Percentiles rank a stretch among this genome's conserved stretches.
These are phyloP conservation scores for Angomonas deanei DNA, from an alignment of 208 protist species.

Conservation along the genomic window DNA sequence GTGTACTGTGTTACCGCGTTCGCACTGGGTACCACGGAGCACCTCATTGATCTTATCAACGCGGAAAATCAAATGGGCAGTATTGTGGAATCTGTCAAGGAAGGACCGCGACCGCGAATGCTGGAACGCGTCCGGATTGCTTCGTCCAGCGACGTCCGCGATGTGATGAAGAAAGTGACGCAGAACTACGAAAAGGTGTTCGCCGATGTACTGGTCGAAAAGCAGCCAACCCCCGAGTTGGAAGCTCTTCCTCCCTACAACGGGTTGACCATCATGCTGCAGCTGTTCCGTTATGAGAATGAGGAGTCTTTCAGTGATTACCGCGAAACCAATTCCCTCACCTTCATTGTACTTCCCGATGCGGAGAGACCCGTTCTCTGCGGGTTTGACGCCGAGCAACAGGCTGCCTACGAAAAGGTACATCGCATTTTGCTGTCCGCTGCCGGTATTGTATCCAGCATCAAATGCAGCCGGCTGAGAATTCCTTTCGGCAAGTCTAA, in stretches of 20 bases:
- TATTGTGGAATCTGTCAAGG: constrained; percentile 86
- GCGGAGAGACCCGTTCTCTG: constrained; percentile 83
- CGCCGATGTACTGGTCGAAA: constrained; percentile 63
- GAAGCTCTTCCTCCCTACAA: constrained; percentile 84
- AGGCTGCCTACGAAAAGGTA: constrained; percentile 68
- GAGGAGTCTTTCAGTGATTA: constrained; percentile 55
- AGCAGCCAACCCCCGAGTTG: constrained; percentile 70
- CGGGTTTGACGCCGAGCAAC: constrained; percentile 64
- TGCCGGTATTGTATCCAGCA: constrained; percentile 81
- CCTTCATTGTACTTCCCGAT: constrained; percentile 79
- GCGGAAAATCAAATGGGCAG: constrained; percentile 71
- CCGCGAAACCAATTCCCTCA: constrained; percentile 81
- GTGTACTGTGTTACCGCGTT: constrained; percentile 75
- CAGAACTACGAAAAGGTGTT: constrained; percentile 82
- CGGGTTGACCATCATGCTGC: constrained; percentile 76
- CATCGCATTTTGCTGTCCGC: constrained; percentile 73
- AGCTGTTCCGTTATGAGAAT: constrained; percentile 77
- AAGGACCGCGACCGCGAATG: constrained; percentile 77
- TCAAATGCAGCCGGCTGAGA: constrained; percentile 86
- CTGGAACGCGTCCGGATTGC: constrained; percentile 57
- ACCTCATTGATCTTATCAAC: constrained; percentile 79
- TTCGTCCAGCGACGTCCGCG: constrained; percentile 44
- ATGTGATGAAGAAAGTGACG: constrained; percentile 49
- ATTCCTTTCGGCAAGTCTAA: constrained; percentile 92
- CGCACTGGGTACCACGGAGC: constrained; percentile 61